These are phyloP conservation scores for Phycomyces nitens DNA, from an alignment of 192 early-diverging fungal genomes.

Conservation along the genomic window DNA sequence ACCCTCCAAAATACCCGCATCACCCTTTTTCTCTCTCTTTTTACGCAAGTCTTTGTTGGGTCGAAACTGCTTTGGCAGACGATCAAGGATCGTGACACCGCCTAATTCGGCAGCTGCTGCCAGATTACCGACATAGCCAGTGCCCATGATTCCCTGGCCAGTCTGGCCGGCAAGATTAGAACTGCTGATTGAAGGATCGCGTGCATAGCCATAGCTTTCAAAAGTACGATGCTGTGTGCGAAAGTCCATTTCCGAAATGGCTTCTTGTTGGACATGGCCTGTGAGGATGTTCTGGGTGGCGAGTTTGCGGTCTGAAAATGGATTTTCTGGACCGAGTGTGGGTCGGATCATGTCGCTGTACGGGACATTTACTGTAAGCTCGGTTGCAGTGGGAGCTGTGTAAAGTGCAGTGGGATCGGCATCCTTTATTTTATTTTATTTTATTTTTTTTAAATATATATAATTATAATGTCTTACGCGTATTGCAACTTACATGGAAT, in stretches of 20 bases:
- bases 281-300: slow-evolving; percentile 53
- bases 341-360: slow-evolving; percentile 56
- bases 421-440: slow-evolving; percentile 1
- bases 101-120: slow-evolving; percentile 44
- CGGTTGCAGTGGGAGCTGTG: slow-evolving; percentile 53
- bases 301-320: slow-evolving; percentile 39
- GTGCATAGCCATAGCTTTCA: slow-evolving; percentile 73
- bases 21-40: slow-evolving; percentile 74
- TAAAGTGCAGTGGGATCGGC: slow-evolving; percentile 31
- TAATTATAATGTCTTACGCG: not conserved
- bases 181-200: slow-evolving; percentile 64
- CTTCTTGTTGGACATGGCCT: slow-evolving; percentile 79
- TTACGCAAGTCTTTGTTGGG: slow-evolving; percentile 45
- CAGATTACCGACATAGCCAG: slow-evolving; percentile 64
- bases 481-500: slow-evolving; percentile 39
- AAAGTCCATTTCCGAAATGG: slow-evolving; percentile 70
- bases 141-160: slow-evolving; percentile 47
- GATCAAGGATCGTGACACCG: slow-evolving; percentile 54
- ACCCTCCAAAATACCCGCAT: slow-evolving; percentile 69
- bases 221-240: slow-evolving; percentile 83
- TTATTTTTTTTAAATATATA: not conserved
- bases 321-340: slow-evolving; percentile 52
- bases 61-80: slow-evolving; percentile 33
- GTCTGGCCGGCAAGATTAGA: slow-evolving; percentile 32
- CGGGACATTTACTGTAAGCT: slow-evolving; percentile 52